Percentiles rank a stretch among this genome's conserved stretches.
Conservation (phyloP, 495 filamentous ascomycete genomes). For the Penicillium bialowiezense region DNA sequence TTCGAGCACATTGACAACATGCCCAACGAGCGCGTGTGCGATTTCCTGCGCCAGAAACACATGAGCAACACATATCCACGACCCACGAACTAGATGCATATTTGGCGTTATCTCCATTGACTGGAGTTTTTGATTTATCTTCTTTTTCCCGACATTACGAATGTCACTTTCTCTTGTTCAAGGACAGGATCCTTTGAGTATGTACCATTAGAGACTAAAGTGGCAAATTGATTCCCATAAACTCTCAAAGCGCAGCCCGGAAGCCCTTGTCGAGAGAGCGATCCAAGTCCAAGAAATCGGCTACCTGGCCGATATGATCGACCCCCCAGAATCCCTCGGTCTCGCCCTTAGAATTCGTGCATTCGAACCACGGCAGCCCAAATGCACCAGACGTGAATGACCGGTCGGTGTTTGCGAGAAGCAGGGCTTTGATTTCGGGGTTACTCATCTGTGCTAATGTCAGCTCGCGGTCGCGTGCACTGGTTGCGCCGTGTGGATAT, state of each 20-base stretch:
- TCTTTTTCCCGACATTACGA: background rate
- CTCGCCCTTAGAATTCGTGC: constrained; percentile 56
- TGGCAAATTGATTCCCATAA: background rate
- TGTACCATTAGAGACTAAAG: background rate
- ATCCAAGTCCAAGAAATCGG: constrained; percentile 57
- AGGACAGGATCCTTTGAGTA: constrained; percentile 1
- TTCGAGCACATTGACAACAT: constrained; percentile 2
- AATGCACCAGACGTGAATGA: constrained; percentile 64
- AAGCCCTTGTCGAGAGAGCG: constrained; percentile 29
- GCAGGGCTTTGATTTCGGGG: constrained; percentile 50
- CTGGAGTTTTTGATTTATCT: background rate
- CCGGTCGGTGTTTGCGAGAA: constrained; percentile 54
- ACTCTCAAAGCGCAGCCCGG: constrained; percentile 23
- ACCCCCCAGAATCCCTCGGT: constrained; percentile 69
- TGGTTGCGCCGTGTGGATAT: background rate
- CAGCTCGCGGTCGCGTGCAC: background rate
- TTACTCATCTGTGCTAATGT: constrained; percentile 24
- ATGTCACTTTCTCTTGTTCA: background rate
- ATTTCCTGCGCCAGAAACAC: constrained; percentile 6
- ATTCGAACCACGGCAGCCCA: constrained; percentile 69
- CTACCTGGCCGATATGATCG: constrained; percentile 66
- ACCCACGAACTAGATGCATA: background rate
- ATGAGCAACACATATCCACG: background rate
- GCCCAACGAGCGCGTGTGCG: constrained; percentile 5
- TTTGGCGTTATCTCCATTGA: constrained; percentile 1